Base-by-base conservation (phyloP, 441 rosid genomes). In the Gossypium trilobum region DNA sequence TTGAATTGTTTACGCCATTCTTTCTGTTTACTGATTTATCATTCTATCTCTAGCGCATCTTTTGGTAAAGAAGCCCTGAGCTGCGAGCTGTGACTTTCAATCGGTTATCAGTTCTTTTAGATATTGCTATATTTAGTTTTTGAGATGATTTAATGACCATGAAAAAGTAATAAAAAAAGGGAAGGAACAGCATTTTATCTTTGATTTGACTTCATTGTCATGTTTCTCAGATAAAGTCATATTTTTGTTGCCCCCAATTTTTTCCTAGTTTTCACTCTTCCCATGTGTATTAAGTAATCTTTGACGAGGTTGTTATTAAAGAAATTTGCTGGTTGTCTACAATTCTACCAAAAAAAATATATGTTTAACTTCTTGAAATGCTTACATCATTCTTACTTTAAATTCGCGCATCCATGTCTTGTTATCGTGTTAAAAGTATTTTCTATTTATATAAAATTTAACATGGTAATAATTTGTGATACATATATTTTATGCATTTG, bases 211-310 rank as follows among this genome's bases (percentile, higher is more conserved):
- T 22, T 58, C 25, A 55, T 23, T 11, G 16, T 58, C 36, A 58
- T 10, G 63, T 58, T 58, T 58, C 17, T 55, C 60, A 33, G 46
- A 39, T 20, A 64, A 6, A 10, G 17, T 3, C 23, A 42, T 19
- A 42, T 39, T 64, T 19, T 9, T 42, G 4, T 22, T 19, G 22
- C 50, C 3, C 19, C 52, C 11, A 6, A 3, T 7, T 16, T 11
- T 63, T 64, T 0, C 13, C 29, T 61, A 0, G 25, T 70, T 62
- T 60, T 66, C 46, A 77, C 58, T 58, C 72, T 55, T 74, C 73
- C 80, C 87, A 95, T 93, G 98, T 97, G 95, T 89, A 7, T 84
- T 84, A 72, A 89, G 91, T 23, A 93, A 89, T 80, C 91, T 93
- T 65, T 83, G 75, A 77, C 85, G 85, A 60, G 19, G 55, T 50